Percentiles rank a stretch among this genome's conserved stretches.
Evolutionary conservation across 257 asterid genomes (phyloP).

Genomic region (Solanum neorickii): DNA sequence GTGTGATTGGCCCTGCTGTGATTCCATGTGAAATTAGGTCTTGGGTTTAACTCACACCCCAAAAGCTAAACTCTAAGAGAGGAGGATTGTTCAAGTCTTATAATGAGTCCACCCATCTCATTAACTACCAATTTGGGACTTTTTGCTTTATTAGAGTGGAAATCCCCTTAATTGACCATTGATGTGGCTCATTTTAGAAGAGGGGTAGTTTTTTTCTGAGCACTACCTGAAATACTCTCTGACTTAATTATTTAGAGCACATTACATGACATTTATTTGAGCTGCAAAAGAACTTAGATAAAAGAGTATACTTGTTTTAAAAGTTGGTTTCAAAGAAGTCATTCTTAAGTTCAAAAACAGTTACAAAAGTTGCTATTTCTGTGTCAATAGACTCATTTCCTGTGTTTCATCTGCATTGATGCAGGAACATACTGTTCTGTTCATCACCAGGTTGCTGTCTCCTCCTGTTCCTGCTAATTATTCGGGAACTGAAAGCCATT

Average conservation of each 20-base stretch:
- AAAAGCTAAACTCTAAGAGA: neutral
- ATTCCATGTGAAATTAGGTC: neutral
- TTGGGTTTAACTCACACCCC: neutral
- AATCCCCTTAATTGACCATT: neutral
- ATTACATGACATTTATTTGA: neutral
- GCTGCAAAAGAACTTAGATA: neutral
- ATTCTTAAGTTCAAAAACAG: neutral
- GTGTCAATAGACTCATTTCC: neutral
- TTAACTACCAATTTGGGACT: neutral
- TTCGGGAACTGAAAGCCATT: conserved; percentile 73
- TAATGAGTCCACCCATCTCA: neutral
- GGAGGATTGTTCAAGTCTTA: neutral
- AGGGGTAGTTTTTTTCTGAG: neutral
- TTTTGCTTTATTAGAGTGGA: too few relatives aligned
- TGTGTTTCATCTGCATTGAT: conserved; percentile 13
- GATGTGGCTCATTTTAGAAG: neutral
- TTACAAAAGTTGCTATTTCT: neutral
- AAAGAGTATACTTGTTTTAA: neutral
- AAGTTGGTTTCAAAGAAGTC: neutral
- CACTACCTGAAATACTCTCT: neutral
- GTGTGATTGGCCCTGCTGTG: neutral
- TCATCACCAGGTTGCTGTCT: conserved; percentile 72
- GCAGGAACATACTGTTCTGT: conserved; percentile 75
- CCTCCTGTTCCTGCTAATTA: conserved; percentile 66
- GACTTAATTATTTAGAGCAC: neutral